Conservation (phyloP, 2,329 filamentous ascomycete species). For the Cladosporium oxysporum region DNA sequence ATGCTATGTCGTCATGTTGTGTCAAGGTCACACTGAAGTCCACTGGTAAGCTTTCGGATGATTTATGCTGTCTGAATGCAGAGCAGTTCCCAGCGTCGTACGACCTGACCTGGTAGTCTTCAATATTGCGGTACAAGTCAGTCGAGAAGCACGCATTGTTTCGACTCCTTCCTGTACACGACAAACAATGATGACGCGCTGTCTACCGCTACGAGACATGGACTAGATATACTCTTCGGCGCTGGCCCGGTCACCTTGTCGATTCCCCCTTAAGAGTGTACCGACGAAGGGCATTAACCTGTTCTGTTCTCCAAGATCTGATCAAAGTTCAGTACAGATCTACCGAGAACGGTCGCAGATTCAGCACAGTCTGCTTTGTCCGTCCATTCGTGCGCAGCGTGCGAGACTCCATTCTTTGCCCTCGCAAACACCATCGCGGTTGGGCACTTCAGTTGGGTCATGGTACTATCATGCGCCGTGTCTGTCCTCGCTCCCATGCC, state of each 20-base stretch:
- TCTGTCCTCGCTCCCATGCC: constrained; percentile 28
- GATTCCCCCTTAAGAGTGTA: background rate
- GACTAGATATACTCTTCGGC: background rate
- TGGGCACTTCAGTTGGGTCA: constrained; percentile 32
- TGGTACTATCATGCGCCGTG: constrained; percentile 36
- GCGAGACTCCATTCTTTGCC: constrained; percentile 32
- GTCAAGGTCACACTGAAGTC: too few relatives aligned
- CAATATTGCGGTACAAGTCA: too few relatives aligned
- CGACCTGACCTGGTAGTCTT: too few relatives aligned
- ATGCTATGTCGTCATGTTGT: too few relatives aligned
- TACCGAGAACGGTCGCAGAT: constrained; percentile 30
- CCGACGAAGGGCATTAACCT: background rate
- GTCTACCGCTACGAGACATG: background rate
- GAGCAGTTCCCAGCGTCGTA: too few relatives aligned
- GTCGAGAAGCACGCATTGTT: too few relatives aligned
- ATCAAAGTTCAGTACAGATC: constrained; percentile 34
- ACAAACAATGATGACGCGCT: background rate
- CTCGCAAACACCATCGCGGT: constrained; percentile 38
- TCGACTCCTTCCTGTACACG: background rate
- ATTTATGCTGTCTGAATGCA: too few relatives aligned
- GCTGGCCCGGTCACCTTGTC: background rate
- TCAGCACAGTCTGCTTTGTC: constrained; percentile 31
- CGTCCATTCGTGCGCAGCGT: constrained; percentile 31
- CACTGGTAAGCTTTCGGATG: too few relatives aligned
- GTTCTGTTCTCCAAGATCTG: constrained; percentile 28